These are phyloP conservation scores for Cordyceps pruinosa DNA, from an alignment of 2,329 filamentous ascomycete genomes.

Conservation along the genomic window DNA sequence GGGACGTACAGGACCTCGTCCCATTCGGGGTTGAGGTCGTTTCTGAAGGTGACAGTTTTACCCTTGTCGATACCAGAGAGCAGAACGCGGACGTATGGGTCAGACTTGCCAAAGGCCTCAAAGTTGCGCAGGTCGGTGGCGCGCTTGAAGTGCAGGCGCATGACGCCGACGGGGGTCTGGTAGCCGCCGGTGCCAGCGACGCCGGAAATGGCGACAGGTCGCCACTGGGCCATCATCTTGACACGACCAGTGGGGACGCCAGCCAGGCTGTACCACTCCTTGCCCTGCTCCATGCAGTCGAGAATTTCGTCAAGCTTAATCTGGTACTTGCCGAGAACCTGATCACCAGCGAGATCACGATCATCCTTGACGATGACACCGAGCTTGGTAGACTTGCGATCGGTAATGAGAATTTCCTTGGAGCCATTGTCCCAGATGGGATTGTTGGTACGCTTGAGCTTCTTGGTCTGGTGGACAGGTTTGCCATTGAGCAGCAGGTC, in stretches of 20 bases:
- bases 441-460: slow-evolving; percentile 94
- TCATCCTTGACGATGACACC: slow-evolving; percentile 95
- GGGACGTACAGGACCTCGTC: slow-evolving; percentile 94
- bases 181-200: slow-evolving; percentile 80
- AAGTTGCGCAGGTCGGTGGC: slow-evolving; percentile 82
- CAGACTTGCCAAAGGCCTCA: slow-evolving; percentile 93
- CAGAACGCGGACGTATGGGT: slow-evolving; percentile 84
- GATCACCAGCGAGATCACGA: slow-evolving; percentile 75
- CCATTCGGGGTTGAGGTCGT: slow-evolving; percentile 91
- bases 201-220: slow-evolving; percentile 81
- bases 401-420: slow-evolving; percentile 92
- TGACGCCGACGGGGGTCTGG: slow-evolving; percentile 86
- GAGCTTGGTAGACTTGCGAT: slow-evolving; percentile 82
- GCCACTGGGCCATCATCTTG: slow-evolving; percentile 92
- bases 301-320: slow-evolving; percentile 94
- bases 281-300: slow-evolving; percentile 81
- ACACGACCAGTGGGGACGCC: slow-evolving; percentile 76
- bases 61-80: slow-evolving; percentile 87
- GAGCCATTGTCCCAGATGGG: slow-evolving; percentile 90
- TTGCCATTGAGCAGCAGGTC: slow-evolving; percentile 85
- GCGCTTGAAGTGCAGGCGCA: slow-evolving; percentile 85
- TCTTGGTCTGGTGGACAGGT: slow-evolving; percentile 81
- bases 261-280: slow-evolving; percentile 90
- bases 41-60: slow-evolving; percentile 90
- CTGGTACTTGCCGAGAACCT: slow-evolving; percentile 83